Conservation (phyloP, 345 rosid genomes). For the Eucalyptus curtisii region DNA sequence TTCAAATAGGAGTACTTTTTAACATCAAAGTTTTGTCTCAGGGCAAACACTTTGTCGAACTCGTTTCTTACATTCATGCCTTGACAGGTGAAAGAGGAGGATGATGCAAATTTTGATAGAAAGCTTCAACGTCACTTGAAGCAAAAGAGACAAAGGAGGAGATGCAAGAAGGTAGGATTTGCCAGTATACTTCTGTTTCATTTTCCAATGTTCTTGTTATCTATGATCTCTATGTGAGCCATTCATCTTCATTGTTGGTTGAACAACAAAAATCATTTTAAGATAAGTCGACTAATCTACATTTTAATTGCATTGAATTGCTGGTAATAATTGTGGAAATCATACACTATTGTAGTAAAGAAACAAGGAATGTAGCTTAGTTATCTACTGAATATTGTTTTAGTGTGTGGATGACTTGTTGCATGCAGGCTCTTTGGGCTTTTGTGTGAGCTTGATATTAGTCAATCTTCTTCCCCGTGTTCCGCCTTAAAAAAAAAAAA, state of each 20-base stretch:
- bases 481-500: neutral
- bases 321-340: neutral
- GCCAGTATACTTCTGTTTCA: neutral
- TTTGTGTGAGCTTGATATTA: neutral
- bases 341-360: neutral
- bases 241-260: neutral
- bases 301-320: neutral
- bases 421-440: neutral
- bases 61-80: neutral
- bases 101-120: slow-evolving; percentile 65
- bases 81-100: slow-evolving; percentile 93
- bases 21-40: neutral
- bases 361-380: neutral
- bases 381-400: neutral
- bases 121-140: slow-evolving; percentile 80
- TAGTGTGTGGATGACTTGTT: neutral
- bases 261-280: neutral
- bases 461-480: neutral
- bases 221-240: neutral
- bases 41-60: neutral
- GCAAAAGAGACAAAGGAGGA: slow-evolving; percentile 43
- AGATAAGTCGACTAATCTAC: neutral
- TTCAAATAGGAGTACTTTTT: neutral
- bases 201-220: neutral
- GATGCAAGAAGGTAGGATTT: slow-evolving; percentile 40